These are phyloP conservation scores for Phytophthora sojae DNA, from an alignment of 352 stramenopile species.

Conservation along the genomic window DNA sequence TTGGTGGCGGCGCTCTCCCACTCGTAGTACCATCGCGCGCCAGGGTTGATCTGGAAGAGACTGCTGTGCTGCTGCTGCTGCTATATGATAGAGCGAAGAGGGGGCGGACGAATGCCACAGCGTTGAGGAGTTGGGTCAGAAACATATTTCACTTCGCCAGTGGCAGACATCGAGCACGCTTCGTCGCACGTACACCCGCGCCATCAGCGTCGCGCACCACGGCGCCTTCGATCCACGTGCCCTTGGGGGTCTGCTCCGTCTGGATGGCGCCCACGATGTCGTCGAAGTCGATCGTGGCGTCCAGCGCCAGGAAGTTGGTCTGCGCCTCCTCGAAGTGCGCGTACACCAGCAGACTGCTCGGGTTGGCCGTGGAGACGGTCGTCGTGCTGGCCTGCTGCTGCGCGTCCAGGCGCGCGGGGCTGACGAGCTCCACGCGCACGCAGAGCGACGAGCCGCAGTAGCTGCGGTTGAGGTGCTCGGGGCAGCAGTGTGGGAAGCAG, in stretches of 20 bases:
- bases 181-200: conserved; percentile 19
- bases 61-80: conserved; percentile 9
- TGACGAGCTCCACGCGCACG: conserved; percentile 41
- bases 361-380: conserved; percentile 15
- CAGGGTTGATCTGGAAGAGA: conserved; percentile 66
- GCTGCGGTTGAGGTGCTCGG: conserved; percentile 67
- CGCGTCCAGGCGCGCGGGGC: conserved; percentile 29
- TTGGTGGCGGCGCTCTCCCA: conserved; percentile 76
- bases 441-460: conserved; percentile 71
- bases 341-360: conserved; percentile 45
- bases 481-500: conserved; percentile 80
- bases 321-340: conserved; percentile 65
- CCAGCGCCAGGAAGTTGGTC: conserved; percentile 36
- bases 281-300: conserved; percentile 36
- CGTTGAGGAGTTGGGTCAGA: not conserved
- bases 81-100: not conserved
- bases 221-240: conserved; percentile 65
- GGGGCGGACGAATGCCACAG: no score
- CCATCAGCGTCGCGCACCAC: conserved; percentile 28
- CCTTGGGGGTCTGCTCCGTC: conserved; percentile 68
- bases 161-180: not conserved
- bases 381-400: conserved; percentile 15
- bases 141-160: not conserved
- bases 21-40: conserved; percentile 75
- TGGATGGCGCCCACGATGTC: conserved; percentile 52